A percentile compares a stretch with the other conserved stretches of the same genome.
phyloP scores from a whole-genome alignment of 331 rosid species.

The Dryas integrifolia region DNA sequence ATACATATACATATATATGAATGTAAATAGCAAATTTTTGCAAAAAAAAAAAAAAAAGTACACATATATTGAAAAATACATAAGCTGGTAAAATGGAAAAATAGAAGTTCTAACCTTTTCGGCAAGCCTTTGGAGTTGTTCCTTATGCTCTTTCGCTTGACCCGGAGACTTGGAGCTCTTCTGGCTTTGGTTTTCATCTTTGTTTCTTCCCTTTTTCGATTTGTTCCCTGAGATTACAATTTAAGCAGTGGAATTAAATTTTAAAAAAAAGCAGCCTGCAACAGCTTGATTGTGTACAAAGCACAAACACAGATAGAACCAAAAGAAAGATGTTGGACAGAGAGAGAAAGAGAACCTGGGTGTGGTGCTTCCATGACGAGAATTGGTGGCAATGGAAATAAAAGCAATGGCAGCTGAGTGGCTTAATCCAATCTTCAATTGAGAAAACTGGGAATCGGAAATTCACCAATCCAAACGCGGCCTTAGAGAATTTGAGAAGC shows the following conservation, averaged over 20 bases:
- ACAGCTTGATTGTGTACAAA: background rate
- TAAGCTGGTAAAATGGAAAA: background rate
- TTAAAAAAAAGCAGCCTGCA: background rate
- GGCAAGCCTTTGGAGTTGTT: slow-evolving; percentile 58
- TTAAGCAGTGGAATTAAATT: background rate
- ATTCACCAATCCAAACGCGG: background rate
- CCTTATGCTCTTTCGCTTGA: slow-evolving; percentile 62
- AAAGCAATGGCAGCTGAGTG: background rate
- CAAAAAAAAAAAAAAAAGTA: too few species aligned
- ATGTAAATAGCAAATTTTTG: background rate
- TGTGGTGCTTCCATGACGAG: slow-evolving; percentile 14
- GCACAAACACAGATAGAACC: background rate
- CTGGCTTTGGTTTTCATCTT: slow-evolving; percentile 26
- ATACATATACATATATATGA: background rate
- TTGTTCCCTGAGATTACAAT: slow-evolving; percentile 21
- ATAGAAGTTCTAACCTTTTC: slow-evolving; percentile 48
- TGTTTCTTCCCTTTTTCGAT: slow-evolving; percentile 14
- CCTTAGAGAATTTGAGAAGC: background rate
- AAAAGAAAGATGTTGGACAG: background rate
- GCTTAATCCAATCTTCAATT: background rate
- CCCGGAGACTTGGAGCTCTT: slow-evolving; percentile 32
- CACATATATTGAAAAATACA: background rate
- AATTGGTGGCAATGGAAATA: background rate
- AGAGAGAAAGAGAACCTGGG: slow-evolving; percentile 5
- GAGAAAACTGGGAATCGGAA: background rate